Evolutionary conservation across 2,329 filamentous ascomycete species (phyloP), one percentile per base, ranked within the genome.

Genomic region (Penicillium sp.): DNA sequence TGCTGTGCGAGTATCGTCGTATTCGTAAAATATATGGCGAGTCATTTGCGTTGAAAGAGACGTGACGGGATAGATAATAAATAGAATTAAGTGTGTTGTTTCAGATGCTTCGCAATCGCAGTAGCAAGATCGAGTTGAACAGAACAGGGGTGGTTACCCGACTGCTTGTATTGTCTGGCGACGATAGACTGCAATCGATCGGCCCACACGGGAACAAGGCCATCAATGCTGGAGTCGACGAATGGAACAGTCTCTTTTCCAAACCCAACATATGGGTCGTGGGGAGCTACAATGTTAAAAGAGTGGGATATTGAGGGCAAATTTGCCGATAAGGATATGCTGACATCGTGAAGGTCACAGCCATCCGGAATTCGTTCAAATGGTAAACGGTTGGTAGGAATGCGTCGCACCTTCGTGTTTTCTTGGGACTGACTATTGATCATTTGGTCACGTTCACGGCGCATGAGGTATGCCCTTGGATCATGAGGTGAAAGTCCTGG

Each of bases 351-450:
- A 30, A 58, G 18, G 21, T 55, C 39, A 6, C 29, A 45, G 10
- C 55, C 56, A n/a, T 60, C 56, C 6, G 58, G 58, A 41, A 62
- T 60, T 3, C 27, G 39, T 46, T 63, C 61, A 26, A 63, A 51
- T 1, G 61, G 61, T 6, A 62, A 48, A 17, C 47, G 45, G 13
- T 21, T 56, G 4, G 40, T 51, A 13, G 41, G 52, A 6, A 24
- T 3, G 9, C 48, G 57, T n/a, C 44, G 20, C 3, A 9, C 1
- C 1, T 42, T 54, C 3, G 24, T n/a, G 0, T 24, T 24, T 5
- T 27, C 21, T 7, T 29, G 5, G 8, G 5, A 3, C n/a, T 20
- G 0, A 7, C 46, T 18, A 10, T 24, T 12, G 1, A 20, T 20
- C 3, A 9, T 3, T 4, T 33, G 3, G 2, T 33, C 30, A 10